Evolutionary conservation across 345 rosid genomes (phyloP).

Genomic region (Euphorbia pulcherrima): DNA sequence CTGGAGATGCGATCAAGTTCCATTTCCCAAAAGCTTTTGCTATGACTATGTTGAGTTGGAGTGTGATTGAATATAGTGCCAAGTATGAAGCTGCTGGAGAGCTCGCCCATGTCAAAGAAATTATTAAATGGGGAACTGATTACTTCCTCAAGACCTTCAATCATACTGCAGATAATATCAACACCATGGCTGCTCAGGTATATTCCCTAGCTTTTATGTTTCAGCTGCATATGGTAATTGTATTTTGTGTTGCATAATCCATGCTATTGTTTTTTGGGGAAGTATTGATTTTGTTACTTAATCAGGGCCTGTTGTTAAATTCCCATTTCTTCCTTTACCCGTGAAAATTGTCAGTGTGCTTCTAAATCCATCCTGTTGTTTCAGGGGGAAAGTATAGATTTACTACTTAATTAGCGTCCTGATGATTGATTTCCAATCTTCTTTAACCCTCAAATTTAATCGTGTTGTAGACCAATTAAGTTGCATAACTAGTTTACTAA

Average conservation of each 20-base stretch:
- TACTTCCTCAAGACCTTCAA: constrained; percentile 91
- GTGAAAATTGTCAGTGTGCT: no score
- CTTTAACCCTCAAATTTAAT: no score
- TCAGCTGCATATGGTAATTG: neutral
- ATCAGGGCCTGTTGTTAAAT: no score
- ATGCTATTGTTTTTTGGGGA: no score
- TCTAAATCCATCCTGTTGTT: no score
- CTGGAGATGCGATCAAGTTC: constrained; percentile 95
- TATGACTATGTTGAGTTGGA: constrained; percentile 98
- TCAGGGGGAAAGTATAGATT: no score
- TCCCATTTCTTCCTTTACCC: no score
- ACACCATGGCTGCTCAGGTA: constrained; percentile 65
- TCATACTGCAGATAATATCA: constrained; percentile 65
- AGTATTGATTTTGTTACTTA: no score
- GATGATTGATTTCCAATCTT: no score
- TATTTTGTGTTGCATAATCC: neutral
- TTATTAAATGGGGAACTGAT: constrained; percentile 95
- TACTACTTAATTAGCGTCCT: no score
- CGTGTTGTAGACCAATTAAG: no score
- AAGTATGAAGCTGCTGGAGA: constrained; percentile 90
- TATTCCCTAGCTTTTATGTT: neutral
- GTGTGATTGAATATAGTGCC: constrained; percentile 90
- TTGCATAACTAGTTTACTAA: no score
- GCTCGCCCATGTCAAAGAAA: constrained; percentile 78
- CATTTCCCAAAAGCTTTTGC: constrained; percentile 83